Evolutionary conservation across 805 yeast genomes (phyloP), one percentile per base, ranked within the genome.

Genomic region (Lipomyces chichibuensis): DNA sequence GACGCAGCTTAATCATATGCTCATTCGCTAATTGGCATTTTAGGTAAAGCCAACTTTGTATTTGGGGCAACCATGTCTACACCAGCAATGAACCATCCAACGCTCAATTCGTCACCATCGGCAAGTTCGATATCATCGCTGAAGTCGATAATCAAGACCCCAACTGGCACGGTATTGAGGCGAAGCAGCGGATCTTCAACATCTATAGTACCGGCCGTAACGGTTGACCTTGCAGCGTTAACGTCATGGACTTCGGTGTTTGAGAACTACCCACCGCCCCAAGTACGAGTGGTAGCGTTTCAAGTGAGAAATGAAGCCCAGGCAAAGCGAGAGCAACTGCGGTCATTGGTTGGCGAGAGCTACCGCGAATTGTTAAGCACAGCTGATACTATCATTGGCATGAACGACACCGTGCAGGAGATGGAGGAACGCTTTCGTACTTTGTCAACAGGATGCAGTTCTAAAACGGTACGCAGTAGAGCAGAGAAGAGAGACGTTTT

Each of bases 301-400:
- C 69, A 66, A 37, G 53, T 68, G 9, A 53, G 69, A 23, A 49
- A 57, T 32, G 71, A 68, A 33, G 69, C 69, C n/a, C 59, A 60
- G 52, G 62, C 66, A n/a, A 62, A 62, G 59, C 60, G 66, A 6
- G 69, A 68, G 52, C 66, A 68, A 37, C 57, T 68, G 53, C 64
- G 71, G 17, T 52, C 66, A 33, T 64, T 68, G 39, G 71, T 68
- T n/a, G 71, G 71, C 33, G 65, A 66, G 51, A 68, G 71, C 52
- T 68, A 68, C 56, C 69, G 70, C 33, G 71, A 68, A 7, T 32
- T 68, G 55, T 61, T 68, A 14, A 64, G 67, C 11, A 68, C 71
- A 5, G 71, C 71, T 1, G 71, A 68, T 32, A 58, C 63, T 29
- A 65, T 68, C 39, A 68, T 68, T 25, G 65, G 37, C 35, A 68